phyloP scores from a whole-genome alignment of 306 rosid genomes.

The Citrullus colocynthis region DNA sequence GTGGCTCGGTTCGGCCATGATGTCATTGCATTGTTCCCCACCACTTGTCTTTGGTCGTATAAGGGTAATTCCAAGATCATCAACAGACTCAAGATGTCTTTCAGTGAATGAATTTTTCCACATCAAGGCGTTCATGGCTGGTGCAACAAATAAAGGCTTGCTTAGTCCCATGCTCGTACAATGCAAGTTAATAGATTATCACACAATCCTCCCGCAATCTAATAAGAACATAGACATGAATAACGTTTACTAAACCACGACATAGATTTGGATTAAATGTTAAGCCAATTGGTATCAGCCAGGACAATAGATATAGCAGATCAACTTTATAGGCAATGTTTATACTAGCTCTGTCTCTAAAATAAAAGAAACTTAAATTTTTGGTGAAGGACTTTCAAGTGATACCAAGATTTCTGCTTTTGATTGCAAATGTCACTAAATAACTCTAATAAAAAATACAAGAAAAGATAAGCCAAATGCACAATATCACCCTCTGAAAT shows the following conservation, averaged over 20 bases:
- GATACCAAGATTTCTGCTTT: not conserved
- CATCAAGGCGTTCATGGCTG: conserved; percentile 59
- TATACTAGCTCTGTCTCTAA: not conserved
- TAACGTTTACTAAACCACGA: not conserved
- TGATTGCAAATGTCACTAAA: not conserved
- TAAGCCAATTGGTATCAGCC: not conserved
- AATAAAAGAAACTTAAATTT: not conserved
- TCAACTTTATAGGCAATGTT: not conserved
- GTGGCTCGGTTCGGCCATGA: conserved; percentile 79
- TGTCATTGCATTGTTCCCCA: conserved; percentile 74
- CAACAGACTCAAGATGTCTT: conserved; percentile 31
- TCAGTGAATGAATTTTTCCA: conserved; percentile 69
- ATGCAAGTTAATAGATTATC: conserved; percentile 68
- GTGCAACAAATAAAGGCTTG: conserved; percentile 69
- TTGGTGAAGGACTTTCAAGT: not conserved
- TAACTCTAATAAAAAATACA: not conserved
- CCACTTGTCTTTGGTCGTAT: conserved; percentile 50
- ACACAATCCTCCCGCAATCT: conserved; percentile 79
- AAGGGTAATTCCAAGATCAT: conserved; percentile 57
- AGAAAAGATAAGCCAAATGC: not conserved
- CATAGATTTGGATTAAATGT: not conserved
- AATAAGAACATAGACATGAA: conserved; percentile 1
- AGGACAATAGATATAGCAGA: not conserved
- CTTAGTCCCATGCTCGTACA: conserved; percentile 76
- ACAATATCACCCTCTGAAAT: not conserved